Evolutionary conservation across 148 eudicot genomes (phyloP), one percentile per base, ranked within the genome.

Genomic region (Vaccinium darrowii): DNA sequence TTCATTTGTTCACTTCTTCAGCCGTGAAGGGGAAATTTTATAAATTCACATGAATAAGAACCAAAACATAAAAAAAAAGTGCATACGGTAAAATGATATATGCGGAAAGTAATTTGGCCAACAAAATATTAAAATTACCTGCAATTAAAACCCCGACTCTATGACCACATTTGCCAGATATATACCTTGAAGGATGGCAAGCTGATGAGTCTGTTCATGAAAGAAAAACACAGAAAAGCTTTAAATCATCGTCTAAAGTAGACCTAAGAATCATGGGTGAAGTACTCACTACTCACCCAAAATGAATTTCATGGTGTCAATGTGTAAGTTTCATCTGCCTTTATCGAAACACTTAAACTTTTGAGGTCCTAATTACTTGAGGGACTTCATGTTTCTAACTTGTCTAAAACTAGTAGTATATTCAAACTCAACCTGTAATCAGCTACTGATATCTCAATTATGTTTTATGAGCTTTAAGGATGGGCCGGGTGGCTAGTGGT

Each of bases 81-180:
- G 69, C 69, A 63, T 63, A 62, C 0, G 27, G 27, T 62, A 62
- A 62, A 21, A 62, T 21, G 69, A 8, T 23, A 16, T 4, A 25
- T 21, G 69, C 69, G 0, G 21, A 58, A 58, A 19, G 0, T 39
- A 9, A 2, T 10, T 25, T 10, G 15, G 43, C 21, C 7, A n/a
- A 23, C 13, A 11, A 57, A 83, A 57, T 15, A 62, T 62, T 62
- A 27, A 25, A 47, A 79, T 84, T 90, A 92, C 94, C 94, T 88
- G 91, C 92, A 56, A 87, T 79, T 77, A 92, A 25, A 43, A 84
- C 88, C 63, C 86, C 87, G 47, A 89, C 69, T 89, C 90, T 87
- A 82, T 88, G 88, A 36, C 88, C 90, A 87, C 94, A 92, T 79
- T 84, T 63, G 80, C 94, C 94, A 33, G 88, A 78, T 39, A 89